These are phyloP conservation scores for Xanthoconium separans DNA, from an alignment of 1,284 basidiomycete species.

Conservation along the genomic window DNA sequence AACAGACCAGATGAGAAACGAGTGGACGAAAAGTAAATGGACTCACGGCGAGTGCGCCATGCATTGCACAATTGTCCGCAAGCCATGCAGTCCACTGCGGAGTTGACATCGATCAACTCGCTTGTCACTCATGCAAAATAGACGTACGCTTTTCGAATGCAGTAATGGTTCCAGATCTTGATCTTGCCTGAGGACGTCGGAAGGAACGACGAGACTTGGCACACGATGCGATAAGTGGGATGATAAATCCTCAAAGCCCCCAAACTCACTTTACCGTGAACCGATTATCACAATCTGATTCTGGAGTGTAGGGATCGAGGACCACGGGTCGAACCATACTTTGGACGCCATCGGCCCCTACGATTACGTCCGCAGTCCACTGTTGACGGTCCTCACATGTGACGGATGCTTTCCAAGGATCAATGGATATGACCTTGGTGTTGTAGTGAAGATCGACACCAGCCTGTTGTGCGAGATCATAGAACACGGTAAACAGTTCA, in stretches of 20 bases:
- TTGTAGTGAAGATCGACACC: constrained; percentile 51
- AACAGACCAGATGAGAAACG: not conserved
- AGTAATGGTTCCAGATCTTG: constrained; percentile 35
- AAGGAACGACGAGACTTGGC: constrained; percentile 33
- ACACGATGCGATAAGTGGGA: not conserved
- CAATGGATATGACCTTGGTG: constrained; percentile 43
- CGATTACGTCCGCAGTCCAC: constrained; percentile 45
- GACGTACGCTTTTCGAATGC: constrained; percentile 32
- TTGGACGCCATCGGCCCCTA: constrained; percentile 56
- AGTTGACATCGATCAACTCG: not conserved
- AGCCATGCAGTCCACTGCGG: constrained; percentile 24
- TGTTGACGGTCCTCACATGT: constrained; percentile 40
- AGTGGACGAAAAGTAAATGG: too few relatives aligned
- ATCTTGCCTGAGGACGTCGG: constrained; percentile 34
- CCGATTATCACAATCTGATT: constrained; percentile 41
- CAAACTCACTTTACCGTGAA: constrained; percentile 41
- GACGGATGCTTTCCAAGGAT: constrained; percentile 38
- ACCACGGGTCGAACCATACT: constrained; percentile 53
- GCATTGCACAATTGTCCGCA: constrained; percentile 21
- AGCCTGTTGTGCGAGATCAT: constrained; percentile 44
- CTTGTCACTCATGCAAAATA: not conserved
- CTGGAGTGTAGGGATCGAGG: constrained; percentile 17
- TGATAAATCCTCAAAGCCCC: not conserved
- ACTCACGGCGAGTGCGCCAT: constrained; percentile 18
- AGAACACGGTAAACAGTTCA: constrained; percentile 53